phyloP scores from a whole-genome alignment of 805 yeast genomes.

The Cyberlindnera japonica region DNA sequence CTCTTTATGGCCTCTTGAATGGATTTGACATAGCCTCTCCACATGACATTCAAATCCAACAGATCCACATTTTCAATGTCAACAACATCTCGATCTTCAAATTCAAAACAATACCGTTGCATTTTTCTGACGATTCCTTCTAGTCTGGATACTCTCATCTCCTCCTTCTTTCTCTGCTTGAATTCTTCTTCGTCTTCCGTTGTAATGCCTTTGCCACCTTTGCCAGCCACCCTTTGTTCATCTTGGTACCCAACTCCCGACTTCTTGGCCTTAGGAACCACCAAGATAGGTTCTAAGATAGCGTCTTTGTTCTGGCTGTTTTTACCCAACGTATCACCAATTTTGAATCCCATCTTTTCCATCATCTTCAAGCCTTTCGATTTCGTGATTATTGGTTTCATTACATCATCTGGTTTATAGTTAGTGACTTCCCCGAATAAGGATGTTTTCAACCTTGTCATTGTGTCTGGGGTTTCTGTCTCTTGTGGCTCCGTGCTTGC shows the following conservation, averaged over 20 bases:
- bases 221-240: conserved; percentile 2
- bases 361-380: conserved; percentile 49
- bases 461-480: conserved; percentile 4
- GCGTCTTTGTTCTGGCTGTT: conserved; percentile 22
- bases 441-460: conserved; percentile 16
- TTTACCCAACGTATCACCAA: conserved; percentile 44
- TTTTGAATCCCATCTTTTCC: conserved; percentile 56
- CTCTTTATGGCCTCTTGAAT: conserved; percentile 15
- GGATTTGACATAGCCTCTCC: conserved; percentile 36
- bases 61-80: conserved; percentile 27
- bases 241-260: conserved; percentile 25
- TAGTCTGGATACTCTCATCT: conserved; percentile 12
- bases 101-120: conserved; percentile 40
- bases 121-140: conserved; percentile 27
- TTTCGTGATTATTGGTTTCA: no score
- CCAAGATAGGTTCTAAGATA: conserved; percentile 32
- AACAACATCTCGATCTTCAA: conserved; percentile 31
- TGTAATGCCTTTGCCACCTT: conserved; percentile 7
- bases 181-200: conserved; percentile 17
- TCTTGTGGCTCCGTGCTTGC: neutral
- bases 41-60: conserved; percentile 36
- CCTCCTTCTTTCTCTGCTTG: conserved; percentile 20
- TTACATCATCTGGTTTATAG: no score
- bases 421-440: conserved; percentile 22
- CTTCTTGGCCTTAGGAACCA: conserved; percentile 18